Evolutionary conservation across 768 basidiomycete genomes (phyloP).

Genomic region (Amanita molliuscula): DNA sequence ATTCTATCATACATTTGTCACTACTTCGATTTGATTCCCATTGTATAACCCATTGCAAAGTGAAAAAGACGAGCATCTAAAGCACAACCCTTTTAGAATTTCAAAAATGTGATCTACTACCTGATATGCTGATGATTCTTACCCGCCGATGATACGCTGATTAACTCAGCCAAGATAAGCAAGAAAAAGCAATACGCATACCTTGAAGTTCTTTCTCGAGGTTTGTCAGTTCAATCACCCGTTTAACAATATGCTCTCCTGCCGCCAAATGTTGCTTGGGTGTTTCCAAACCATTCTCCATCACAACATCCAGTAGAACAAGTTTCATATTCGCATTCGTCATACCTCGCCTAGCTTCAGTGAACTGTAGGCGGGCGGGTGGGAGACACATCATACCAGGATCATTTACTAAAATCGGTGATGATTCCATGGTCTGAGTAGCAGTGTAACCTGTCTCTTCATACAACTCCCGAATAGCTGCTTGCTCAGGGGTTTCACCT

Average conservation of each 20-base stretch:
- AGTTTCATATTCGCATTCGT: conserved; percentile 90
- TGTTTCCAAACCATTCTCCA: conserved; percentile 56
- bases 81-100: conserved; percentile 36
- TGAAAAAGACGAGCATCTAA: conserved; percentile 75
- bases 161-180: neutral
- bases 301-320: conserved; percentile 55
- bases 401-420: conserved; percentile 54
- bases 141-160: conserved; percentile 56
- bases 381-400: conserved; percentile 39
- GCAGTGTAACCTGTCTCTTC: conserved; percentile 91
- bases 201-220: conserved; percentile 58
- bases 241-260: conserved; percentile 78
- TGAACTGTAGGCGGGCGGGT: neutral
- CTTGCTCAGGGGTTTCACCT: conserved; percentile 68
- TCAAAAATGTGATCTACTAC: conserved; percentile 1
- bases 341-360: conserved; percentile 51
- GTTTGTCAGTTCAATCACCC: conserved; percentile 58
- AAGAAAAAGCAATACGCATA: conserved; percentile 18
- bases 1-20: neutral
- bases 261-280: conserved; percentile 71
- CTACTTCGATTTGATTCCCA: conserved; percentile 14
- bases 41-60: conserved; percentile 59
- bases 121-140: conserved; percentile 3
- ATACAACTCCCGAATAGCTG: conserved; percentile 80
- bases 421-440: conserved; percentile 47